Conservation (phyloP, 495 filamentous ascomycete genomes). For the Annulohypoxylon bovei region DNA sequence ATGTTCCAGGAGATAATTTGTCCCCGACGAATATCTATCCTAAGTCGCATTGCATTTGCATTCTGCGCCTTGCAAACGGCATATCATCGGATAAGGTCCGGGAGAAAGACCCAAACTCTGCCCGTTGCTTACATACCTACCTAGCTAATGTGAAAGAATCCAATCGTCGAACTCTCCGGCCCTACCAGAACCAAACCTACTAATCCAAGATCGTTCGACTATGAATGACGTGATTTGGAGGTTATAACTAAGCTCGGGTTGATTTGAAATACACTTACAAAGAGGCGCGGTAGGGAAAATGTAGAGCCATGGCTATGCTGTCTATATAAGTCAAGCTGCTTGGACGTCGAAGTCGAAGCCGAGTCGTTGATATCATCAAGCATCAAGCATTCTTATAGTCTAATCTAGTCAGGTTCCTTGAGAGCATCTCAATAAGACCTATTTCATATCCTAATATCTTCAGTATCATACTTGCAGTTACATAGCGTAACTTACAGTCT, state of each 20-base stretch:
- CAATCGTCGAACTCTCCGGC: neutral
- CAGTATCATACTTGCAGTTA: neutral
- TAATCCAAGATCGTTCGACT: neutral
- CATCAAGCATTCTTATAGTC: neutral
- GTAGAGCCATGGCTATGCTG: neutral
- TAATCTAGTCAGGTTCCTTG: neutral
- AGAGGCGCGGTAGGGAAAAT: neutral
- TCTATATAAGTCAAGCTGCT: constrained; percentile 30
- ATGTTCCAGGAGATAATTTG: neutral
- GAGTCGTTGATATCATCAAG: neutral
- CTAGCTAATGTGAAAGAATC: neutral
- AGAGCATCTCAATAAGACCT: neutral
- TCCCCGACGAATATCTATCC: neutral
- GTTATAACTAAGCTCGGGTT: neutral
- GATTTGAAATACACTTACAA: constrained; percentile 21
- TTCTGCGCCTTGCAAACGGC: constrained; percentile 6
- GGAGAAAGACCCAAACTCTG: neutral
- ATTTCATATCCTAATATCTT: neutral
- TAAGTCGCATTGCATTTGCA: neutral
- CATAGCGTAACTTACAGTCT: neutral
- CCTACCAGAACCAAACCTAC: neutral
- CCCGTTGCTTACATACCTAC: neutral
- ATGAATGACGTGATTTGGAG: constrained; percentile 21
- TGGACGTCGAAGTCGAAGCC: constrained; percentile 24
- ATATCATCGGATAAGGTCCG: constrained; percentile 5